Evolutionary conservation across 2,329 filamentous ascomycete species (phyloP).

Genomic region (Aspergillus carbonarius): DNA sequence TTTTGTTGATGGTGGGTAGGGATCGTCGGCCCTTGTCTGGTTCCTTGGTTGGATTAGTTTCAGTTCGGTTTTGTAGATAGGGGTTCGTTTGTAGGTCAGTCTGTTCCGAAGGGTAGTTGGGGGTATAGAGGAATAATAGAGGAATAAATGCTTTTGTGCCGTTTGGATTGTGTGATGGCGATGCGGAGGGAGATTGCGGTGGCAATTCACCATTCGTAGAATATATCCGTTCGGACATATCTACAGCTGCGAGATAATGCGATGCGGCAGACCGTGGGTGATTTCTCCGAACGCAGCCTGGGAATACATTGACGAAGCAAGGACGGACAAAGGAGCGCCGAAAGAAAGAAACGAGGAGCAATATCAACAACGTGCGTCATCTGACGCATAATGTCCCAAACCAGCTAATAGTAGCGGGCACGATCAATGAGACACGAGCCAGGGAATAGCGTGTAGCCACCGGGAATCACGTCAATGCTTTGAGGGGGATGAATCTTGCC

Average conservation of each 20-base stretch:
- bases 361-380: neutral
- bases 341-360: neutral
- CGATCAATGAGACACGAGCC: slow-evolving; percentile 1
- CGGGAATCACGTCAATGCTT: neutral
- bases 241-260: slow-evolving; percentile 1
- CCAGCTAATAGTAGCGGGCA: neutral
- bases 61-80: neutral
- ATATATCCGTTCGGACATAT: neutral
- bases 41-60: neutral
- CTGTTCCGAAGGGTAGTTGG: neutral
- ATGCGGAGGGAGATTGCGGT: neutral
- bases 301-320: neutral
- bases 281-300: neutral
- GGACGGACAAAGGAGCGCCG: neutral
- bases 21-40: neutral
- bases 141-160: neutral
- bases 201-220: neutral
- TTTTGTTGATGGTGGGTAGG: neutral
- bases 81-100: neutral
- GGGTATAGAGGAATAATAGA: no score
- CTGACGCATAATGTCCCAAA: neutral
- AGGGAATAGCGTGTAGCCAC: neutral
- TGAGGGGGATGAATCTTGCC: neutral
- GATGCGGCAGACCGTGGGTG: neutral
- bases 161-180: neutral